phyloP scores from a whole-genome alignment of 2,329 filamentous ascomycete species.

The Drechslerella coelobrocha region DNA sequence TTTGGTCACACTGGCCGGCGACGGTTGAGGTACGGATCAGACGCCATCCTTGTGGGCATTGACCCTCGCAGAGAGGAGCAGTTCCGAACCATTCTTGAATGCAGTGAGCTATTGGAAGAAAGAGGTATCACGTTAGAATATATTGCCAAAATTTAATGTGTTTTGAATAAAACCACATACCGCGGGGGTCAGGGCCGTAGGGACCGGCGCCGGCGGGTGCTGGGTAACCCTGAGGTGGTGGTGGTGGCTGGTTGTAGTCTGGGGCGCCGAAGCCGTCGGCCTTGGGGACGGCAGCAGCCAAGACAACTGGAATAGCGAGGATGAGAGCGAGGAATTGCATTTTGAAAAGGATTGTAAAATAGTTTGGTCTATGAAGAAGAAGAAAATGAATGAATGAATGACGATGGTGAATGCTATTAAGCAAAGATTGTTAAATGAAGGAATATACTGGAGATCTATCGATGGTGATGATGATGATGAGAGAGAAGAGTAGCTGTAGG shows the following conservation, averaged over 20 bases:
- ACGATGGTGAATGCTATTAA: not conserved
- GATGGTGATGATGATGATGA: not conserved
- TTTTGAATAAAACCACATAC: slow-evolving; percentile 8
- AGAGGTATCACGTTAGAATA: slow-evolving; percentile 20
- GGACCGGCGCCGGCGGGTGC: not conserved
- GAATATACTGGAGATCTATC: not conserved
- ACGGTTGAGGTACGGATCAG: slow-evolving; percentile 12
- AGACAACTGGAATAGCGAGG: not conserved
- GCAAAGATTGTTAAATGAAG: not conserved
- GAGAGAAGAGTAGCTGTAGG: not conserved
- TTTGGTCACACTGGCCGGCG: slow-evolving; percentile 24
- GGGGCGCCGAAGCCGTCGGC: not conserved
- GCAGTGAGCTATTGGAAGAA: slow-evolving; percentile 25
- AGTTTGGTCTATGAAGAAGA: not conserved
- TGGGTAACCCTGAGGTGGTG: not conserved
- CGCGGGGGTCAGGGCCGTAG: not conserved
- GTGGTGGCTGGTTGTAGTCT: slow-evolving; percentile 6
- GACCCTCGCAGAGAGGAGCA: slow-evolving; percentile 37
- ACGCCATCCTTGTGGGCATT: slow-evolving; percentile 40
- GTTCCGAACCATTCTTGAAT: slow-evolving; percentile 49
- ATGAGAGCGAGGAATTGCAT: slow-evolving; percentile 3
- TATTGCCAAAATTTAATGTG: not conserved
- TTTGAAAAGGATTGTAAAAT: not conserved
- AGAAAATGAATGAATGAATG: not conserved
- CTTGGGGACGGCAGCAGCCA: not conserved